Percentiles rank a stretch among this genome's conserved stretches.
Evolutionary conservation across 768 basidiomycete genomes (phyloP).

Genomic region (Pleurotus pulmonarius): DNA sequence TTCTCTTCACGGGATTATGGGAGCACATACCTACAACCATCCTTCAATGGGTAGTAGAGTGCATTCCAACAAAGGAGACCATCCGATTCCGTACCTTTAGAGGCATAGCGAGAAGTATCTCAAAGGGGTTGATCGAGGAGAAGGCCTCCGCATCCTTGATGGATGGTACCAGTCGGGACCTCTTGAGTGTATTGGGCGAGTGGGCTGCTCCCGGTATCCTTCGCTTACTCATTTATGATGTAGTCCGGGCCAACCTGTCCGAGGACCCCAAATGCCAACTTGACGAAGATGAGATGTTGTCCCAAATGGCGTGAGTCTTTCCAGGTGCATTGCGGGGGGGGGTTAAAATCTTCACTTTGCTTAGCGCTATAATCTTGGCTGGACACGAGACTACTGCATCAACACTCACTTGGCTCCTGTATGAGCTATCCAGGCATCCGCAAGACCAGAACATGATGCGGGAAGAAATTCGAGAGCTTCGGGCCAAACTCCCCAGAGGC

Average conservation of each 20-base stretch:
- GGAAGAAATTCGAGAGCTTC: constrained; percentile 31
- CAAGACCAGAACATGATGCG: constrained; percentile 43
- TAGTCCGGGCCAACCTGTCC: constrained; percentile 15
- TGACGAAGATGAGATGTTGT: constrained; percentile 21
- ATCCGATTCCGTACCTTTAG: neutral
- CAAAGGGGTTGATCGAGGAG: neutral
- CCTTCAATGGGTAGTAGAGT: neutral
- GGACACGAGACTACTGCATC: constrained; percentile 40
- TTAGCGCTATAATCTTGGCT: constrained; percentile 12
- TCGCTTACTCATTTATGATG: neutral
- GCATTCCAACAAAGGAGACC: constrained; percentile 1
- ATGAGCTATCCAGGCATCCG: constrained; percentile 40
- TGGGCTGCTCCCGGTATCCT: neutral
- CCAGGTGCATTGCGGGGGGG: neutral
- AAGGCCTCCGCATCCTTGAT: neutral
- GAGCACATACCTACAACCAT: neutral
- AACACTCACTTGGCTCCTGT: constrained; percentile 40
- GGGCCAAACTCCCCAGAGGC: neutral
- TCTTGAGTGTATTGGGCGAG: constrained; percentile 32
- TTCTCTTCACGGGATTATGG: constrained; percentile 16
- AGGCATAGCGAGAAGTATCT: neutral
- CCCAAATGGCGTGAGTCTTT: constrained; percentile 19
- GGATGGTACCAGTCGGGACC: constrained; percentile 17
- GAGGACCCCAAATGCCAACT: constrained; percentile 10
- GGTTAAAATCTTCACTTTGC: neutral